Evolutionary conservation across 805 yeast genomes (phyloP).

Genomic region (Candida methanosorbosa): DNA sequence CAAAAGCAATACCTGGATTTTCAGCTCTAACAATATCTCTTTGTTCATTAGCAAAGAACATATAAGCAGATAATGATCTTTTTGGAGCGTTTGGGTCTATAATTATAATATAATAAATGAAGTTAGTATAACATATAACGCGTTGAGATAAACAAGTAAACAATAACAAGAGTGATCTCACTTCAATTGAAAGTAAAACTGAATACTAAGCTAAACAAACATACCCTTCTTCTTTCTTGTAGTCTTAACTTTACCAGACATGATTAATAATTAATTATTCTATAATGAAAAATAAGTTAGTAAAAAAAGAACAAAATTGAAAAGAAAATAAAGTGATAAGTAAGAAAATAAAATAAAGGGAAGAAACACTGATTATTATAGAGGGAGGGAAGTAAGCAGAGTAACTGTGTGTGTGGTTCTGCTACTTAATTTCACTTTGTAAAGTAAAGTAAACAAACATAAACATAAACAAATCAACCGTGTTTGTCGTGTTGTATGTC

Average conservation of each 20-base stretch:
- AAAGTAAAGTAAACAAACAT: too few species aligned
- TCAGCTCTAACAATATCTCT: slow-evolving; percentile 94
- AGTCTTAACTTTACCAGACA: slow-evolving; percentile 21
- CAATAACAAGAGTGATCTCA: neutral
- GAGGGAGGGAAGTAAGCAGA: too few species aligned
- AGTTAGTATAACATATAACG: neutral
- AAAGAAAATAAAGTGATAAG: neutral
- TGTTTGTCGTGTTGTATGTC: too few species aligned
- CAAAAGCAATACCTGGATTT: slow-evolving; percentile 93
- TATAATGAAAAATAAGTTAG: slow-evolving; percentile 4
- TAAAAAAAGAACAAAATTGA: neutral
- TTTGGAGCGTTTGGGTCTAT: slow-evolving; percentile 99
- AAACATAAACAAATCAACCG: too few species aligned
- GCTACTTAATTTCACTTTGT: too few species aligned
- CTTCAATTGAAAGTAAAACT: neutral
- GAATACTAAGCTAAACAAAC: neutral
- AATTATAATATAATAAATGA: too few species aligned
- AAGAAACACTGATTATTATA: too few species aligned
- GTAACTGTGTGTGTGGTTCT: too few species aligned
- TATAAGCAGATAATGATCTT: slow-evolving; percentile 96
- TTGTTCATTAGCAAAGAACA: slow-evolving; percentile 97
- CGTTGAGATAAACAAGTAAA: neutral
- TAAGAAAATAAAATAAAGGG: neutral
- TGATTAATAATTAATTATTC: slow-evolving; percentile 7
- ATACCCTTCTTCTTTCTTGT: slow-evolving; percentile 28